phyloP scores from a whole-genome alignment of 306 rosid genomes.

The Pyrus pyrifolia region DNA sequence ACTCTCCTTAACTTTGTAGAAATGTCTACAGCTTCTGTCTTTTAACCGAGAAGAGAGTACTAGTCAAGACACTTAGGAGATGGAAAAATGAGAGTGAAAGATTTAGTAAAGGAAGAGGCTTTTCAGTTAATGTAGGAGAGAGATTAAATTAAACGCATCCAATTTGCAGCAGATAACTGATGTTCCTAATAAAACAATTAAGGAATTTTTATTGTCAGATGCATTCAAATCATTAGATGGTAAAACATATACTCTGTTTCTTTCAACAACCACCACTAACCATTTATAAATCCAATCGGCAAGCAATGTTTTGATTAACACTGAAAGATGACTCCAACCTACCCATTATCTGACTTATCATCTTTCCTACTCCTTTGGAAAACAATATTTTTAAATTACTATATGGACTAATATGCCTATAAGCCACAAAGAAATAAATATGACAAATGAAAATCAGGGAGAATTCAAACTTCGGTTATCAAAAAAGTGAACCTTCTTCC shows the following conservation, averaged over 20 bases:
- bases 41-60: neutral
- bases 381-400: neutral
- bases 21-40: neutral
- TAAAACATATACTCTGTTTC: neutral
- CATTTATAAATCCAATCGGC: conserved; percentile 9
- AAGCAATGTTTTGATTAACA: neutral
- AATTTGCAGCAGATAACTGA: neutral
- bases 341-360: neutral
- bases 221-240: neutral
- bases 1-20: neutral
- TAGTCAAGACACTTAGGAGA: neutral
- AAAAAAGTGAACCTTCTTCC: conserved; percentile 72
- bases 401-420: neutral
- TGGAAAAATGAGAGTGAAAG: neutral
- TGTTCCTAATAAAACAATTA: neutral
- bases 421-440: neutral
- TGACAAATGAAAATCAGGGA: neutral
- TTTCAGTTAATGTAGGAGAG: neutral
- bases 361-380: neutral
- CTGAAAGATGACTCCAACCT: neutral
- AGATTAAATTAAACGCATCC: neutral
- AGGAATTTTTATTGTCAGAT: neutral
- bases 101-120: neutral
- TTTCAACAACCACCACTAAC: neutral
- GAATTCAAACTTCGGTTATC: conserved; percentile 16